Evolutionary conservation across 169 alveolate genomes (phyloP).

Genomic region (Eimeria necatrix): DNA sequence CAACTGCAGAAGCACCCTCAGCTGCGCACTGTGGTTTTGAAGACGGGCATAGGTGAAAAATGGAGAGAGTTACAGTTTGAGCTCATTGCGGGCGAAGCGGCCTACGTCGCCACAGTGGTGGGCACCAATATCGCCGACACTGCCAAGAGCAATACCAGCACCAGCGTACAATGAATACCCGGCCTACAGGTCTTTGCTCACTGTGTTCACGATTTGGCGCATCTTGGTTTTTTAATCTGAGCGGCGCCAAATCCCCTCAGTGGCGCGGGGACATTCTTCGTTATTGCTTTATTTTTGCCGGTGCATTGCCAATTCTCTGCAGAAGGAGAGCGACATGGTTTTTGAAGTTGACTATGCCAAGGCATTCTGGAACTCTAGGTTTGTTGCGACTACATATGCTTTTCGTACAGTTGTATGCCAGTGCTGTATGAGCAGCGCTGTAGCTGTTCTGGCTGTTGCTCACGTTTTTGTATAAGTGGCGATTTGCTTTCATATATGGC

Average conservation of each 20-base stretch:
- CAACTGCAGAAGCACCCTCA: conserved; percentile 89
- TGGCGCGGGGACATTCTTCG: not conserved
- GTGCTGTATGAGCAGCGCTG: not conserved
- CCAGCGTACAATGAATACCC: not conserved
- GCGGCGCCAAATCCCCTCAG: not conserved
- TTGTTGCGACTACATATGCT: not conserved
- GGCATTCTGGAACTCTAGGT: conserved; percentile 93
- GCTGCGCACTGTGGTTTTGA: conserved; percentile 91
- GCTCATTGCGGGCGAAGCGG: conserved; percentile 92
- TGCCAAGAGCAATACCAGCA: not conserved
- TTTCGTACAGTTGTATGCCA: not conserved
- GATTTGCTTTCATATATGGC: too few species aligned
- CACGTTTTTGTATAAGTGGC: too few species aligned
- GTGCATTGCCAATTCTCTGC: not conserved
- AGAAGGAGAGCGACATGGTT: conserved; percentile 86
- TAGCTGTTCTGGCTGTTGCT: not conserved
- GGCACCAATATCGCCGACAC: not conserved
- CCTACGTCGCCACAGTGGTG: conserved; percentile 88
- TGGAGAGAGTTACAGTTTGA: conserved; percentile 93
- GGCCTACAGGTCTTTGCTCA: too few species aligned
- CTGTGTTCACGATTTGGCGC: too few species aligned
- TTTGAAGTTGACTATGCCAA: conserved; percentile 87
- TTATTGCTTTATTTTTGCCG: not conserved
- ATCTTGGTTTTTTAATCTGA: too few species aligned
- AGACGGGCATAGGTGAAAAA: conserved; percentile 90